Percentiles rank a stretch among this genome's conserved stretches.
phyloP scores from a whole-genome alignment of 139 green algal species.

The Chlamydomonas incerta region DNA sequence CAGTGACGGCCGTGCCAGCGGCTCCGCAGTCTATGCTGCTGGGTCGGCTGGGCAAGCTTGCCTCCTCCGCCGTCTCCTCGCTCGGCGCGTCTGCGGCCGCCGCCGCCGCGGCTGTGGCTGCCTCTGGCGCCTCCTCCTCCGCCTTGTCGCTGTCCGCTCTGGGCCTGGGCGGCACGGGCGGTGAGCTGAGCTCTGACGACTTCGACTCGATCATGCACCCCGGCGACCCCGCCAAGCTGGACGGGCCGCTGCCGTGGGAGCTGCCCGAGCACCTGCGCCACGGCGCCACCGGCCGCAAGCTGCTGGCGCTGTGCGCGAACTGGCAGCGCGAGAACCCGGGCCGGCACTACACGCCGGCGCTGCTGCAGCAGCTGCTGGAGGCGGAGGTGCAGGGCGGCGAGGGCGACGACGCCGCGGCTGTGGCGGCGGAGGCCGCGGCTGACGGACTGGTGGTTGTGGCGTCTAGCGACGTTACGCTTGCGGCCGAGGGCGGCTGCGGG shows the following conservation, averaged over 20 bases:
- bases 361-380: neutral
- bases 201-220: conserved; percentile 61
- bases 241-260: conserved; percentile 64
- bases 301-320: conserved; percentile 53
- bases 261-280: conserved; percentile 55
- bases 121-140: neutral
- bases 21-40: neutral
- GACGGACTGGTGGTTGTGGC: neutral
- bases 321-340: conserved; percentile 57
- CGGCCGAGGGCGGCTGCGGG: too few species aligned
- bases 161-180: neutral
- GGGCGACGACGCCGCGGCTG: neutral
- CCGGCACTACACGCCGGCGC: conserved; percentile 11
- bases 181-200: conserved; percentile 9
- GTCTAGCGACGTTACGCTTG: too few species aligned
- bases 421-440: neutral
- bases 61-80: neutral
- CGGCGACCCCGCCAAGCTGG: conserved; percentile 52
- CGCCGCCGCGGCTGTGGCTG: neutral
- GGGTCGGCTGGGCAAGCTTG: neutral
- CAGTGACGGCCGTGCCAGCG: neutral
- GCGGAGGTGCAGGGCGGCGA: neutral
- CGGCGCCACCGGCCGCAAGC: conserved; percentile 33
- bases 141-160: neutral
- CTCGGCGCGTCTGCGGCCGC: neutral